Conservation (phyloP, 257 asterid genomes). For the Solanum sparsipilum region DNA sequence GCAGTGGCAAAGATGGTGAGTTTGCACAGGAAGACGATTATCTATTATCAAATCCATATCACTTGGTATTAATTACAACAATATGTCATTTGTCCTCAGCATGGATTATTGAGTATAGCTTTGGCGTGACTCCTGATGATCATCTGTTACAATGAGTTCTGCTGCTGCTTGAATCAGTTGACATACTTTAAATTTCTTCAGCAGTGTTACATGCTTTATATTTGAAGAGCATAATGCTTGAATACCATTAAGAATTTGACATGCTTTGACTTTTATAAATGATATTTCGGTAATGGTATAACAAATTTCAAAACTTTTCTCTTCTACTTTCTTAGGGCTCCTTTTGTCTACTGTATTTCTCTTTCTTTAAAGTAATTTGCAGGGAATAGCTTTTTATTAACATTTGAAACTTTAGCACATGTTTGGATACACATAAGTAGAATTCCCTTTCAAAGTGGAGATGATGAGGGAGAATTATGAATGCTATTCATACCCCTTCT, state of each 20-base stretch:
- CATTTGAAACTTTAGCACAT: not conserved
- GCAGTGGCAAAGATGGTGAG: slow-evolving; percentile 89
- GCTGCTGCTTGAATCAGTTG: not conserved
- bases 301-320: not conserved
- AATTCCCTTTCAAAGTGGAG: not conserved
- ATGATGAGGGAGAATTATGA: not conserved
- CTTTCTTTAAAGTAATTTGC: not conserved
- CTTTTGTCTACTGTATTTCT: not conserved
- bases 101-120: not conserved
- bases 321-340: not conserved
- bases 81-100: not conserved
- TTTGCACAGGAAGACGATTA: slow-evolving; percentile 78
- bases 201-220: not conserved
- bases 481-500: not conserved
- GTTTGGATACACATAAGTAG: not conserved
- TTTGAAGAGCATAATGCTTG: not conserved
- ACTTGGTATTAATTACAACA: slow-evolving; percentile 50
- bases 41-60: slow-evolving; percentile 84
- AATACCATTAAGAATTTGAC: not conserved
- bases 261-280: not conserved
- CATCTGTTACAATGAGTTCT: not conserved
- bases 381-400: not conserved
- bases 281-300: not conserved
- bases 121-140: not conserved
- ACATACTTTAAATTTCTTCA: not conserved